These are phyloP conservation scores for Pseudogymnoascus sp. DNA, from an alignment of 2,329 filamentous ascomycete genomes.

Conservation along the genomic window DNA sequence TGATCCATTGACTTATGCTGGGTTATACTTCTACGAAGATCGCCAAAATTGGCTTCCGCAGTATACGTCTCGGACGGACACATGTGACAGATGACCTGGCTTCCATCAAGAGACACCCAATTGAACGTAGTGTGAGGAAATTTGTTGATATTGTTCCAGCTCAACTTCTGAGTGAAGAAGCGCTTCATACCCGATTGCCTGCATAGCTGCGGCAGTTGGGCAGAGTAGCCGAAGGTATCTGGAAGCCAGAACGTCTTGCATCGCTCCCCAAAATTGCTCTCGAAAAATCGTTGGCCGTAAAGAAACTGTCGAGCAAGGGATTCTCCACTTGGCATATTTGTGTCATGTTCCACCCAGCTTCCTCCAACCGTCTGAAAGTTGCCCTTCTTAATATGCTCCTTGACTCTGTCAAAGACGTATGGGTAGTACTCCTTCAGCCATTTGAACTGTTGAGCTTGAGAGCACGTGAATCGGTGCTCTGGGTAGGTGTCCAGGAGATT, in stretches of 20 bases:
- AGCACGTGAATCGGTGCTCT: conserved; percentile 85
- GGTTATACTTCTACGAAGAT: conserved; percentile 78
- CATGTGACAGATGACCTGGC: conserved; percentile 97
- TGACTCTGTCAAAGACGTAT: conserved; percentile 79
- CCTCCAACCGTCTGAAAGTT: conserved; percentile 92
- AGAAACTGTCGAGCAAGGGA: conserved; percentile 89
- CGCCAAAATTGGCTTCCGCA: conserved; percentile 86
- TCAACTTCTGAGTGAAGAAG: conserved; percentile 96
- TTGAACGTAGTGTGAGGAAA: conserved; percentile 99
- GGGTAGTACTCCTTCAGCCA: conserved; percentile 92
- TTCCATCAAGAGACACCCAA: conserved; percentile 92
- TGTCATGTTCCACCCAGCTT: conserved; percentile 98
- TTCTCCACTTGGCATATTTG: conserved; percentile 92
- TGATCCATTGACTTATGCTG: conserved; percentile 96
- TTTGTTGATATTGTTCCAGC: conserved; percentile 99
- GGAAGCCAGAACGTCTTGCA: conserved; percentile 94
- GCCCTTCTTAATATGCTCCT: conserved; percentile 80
- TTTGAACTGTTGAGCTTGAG: conserved; percentile 95
- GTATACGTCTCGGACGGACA: conserved; percentile 93
- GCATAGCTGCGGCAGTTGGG: conserved; percentile 87
- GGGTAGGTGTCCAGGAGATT: conserved; percentile 91
- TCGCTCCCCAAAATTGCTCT: conserved; percentile 82
- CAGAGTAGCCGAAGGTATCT: conserved; percentile 96
- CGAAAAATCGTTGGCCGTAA: conserved; percentile 91
- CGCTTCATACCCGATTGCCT: conserved; percentile 90